A percentile compares a stretch with the other conserved stretches of the same genome.
phyloP scores from a whole-genome alignment of 2,329 filamentous ascomycete species.

The Trichoderma asperellum region DNA sequence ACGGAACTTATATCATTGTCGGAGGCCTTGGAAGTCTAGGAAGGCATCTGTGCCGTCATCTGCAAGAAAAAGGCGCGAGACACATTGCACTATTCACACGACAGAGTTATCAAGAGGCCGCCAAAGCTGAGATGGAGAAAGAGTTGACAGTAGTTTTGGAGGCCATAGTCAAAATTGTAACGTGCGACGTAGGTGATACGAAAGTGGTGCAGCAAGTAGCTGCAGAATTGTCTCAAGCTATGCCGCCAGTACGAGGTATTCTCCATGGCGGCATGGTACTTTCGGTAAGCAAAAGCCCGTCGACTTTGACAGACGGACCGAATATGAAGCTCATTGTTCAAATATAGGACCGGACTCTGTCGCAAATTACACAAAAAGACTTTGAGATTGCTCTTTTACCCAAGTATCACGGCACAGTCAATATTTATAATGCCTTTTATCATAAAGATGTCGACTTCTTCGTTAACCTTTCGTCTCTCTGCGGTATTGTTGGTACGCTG shows the following conservation, averaged over 20 bases:
- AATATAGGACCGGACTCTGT: conserved; percentile 31
- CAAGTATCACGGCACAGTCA: conserved; percentile 44
- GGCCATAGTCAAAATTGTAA: neutral
- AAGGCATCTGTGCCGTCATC: conserved; percentile 40
- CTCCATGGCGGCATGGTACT: conserved; percentile 14
- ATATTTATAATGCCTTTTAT: conserved; percentile 37
- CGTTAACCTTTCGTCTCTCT: conserved; percentile 43
- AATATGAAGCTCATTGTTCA: neutral
- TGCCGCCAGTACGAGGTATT: conserved; percentile 8
- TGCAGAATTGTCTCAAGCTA: neutral
- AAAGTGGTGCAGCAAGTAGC: neutral
- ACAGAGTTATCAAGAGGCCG: neutral
- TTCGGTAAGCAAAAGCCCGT: neutral
- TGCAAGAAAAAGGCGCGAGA: conserved; percentile 41
- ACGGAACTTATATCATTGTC: conserved; percentile 42
- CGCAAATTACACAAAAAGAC: conserved; percentile 41
- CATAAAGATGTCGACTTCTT: conserved; percentile 44
- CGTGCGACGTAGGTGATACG: conserved; percentile 7
- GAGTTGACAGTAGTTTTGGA: neutral
- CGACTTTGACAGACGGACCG: neutral
- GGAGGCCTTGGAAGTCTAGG: conserved; percentile 46
- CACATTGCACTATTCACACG: conserved; percentile 38
- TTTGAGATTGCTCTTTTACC: conserved; percentile 36
- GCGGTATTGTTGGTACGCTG: conserved; percentile 41
- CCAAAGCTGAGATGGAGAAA: neutral